Conservation (phyloP, 2,329 filamentous ascomycete species). For the Coniella vitis region DNA sequence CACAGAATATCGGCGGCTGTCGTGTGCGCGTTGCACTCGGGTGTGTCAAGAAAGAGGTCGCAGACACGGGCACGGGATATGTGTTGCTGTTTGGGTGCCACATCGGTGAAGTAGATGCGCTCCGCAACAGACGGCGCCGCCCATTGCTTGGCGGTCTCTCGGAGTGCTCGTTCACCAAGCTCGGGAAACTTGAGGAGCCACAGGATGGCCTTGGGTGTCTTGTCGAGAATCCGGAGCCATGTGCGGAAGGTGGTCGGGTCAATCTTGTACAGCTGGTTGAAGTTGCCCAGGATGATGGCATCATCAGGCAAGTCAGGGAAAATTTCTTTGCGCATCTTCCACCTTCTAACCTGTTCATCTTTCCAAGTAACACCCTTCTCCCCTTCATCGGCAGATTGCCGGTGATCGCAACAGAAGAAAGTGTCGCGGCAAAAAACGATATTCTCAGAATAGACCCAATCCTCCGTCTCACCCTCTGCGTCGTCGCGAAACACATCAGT, state of each 20-base stretch:
- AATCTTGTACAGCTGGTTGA: conserved; percentile 99
- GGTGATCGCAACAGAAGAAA: conserved; percentile 97
- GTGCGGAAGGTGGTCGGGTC: conserved; percentile 94
- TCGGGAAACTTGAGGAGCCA: conserved; percentile 98
- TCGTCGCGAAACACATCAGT: conserved; percentile 63
- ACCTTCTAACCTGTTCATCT: conserved; percentile 72
- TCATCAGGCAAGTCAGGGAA: conserved; percentile 80
- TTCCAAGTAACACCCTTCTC: conserved; percentile 70
- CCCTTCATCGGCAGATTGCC: conserved; percentile 73
- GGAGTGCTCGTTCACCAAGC: conserved; percentile 78
- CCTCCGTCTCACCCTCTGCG: conserved; percentile 60
- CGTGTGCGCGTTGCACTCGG: conserved; percentile 96
- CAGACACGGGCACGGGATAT: conserved; percentile 87
- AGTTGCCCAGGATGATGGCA: conserved; percentile 88
- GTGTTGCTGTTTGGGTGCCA: conserved; percentile 89
- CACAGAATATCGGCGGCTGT: conserved; percentile 94
- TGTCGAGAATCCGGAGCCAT: conserved; percentile 85
- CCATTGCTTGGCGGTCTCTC: conserved; percentile 74
- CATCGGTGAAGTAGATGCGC: conserved; percentile 90
- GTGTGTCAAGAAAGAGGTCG: conserved; percentile 93
- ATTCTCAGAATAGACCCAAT: conserved; percentile 96
- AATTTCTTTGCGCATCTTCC: conserved; percentile 87
- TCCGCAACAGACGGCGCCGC: conserved; percentile 70
- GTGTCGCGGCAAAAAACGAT: conserved; percentile 91
- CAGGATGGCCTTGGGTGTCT: conserved; percentile 78